Evolutionary conservation across 331 rosid species (phyloP).

Genomic region (Telfairia occidentalis): DNA sequence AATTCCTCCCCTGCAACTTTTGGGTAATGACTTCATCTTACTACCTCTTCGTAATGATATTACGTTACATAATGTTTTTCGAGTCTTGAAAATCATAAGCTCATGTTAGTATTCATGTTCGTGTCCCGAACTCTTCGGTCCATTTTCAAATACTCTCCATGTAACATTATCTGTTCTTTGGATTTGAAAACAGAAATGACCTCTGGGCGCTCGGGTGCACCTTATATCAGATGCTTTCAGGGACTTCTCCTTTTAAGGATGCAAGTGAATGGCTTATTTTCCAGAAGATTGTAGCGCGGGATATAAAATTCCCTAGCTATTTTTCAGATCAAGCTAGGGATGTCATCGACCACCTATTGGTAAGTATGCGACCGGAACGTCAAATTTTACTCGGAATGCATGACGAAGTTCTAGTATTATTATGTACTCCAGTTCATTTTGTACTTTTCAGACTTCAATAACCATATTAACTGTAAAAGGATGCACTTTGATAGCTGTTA

Average conservation of each 20-base stretch:
- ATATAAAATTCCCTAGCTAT: constrained; percentile 81
- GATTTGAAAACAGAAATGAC: constrained; percentile 68
- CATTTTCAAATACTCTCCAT: not conserved
- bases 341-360: constrained; percentile 75
- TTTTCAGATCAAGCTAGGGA: constrained; percentile 81
- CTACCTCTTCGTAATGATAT: not conserved
- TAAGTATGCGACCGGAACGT: constrained; percentile 39
- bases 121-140: constrained; percentile 9
- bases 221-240: constrained; percentile 98
- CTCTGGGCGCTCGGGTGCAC: constrained; percentile 99
- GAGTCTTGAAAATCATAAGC: not conserved
- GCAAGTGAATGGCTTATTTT: constrained; percentile 99
- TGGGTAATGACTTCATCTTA: constrained; percentile 40
- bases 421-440: not conserved
- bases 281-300: constrained; percentile 92
- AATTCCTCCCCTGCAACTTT: constrained; percentile 99
- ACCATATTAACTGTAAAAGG: not conserved
- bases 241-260: constrained; percentile 98
- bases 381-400: not conserved
- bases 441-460: not conserved
- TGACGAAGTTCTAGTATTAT: not conserved
- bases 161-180: constrained; percentile 18
- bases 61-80: not conserved
- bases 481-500: not conserved
- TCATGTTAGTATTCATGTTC: not conserved